Evolutionary conservation across 768 basidiomycete species (phyloP).

Genomic region (Dictyophora rubrovolvata): DNA sequence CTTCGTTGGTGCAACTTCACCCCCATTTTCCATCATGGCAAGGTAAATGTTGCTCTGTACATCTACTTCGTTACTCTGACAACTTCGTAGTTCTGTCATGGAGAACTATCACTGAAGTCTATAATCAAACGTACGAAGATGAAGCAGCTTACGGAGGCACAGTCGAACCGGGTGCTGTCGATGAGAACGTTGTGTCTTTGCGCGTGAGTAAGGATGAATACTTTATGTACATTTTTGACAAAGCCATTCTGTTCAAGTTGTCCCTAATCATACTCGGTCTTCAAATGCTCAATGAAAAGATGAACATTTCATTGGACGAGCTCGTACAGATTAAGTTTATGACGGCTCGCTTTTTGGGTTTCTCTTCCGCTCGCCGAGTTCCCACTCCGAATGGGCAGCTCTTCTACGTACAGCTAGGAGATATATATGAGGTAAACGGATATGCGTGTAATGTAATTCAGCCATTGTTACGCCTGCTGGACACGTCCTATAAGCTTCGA

Average conservation of each 20-base stretch:
- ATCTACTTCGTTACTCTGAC: background rate
- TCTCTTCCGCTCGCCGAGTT: conserved; percentile 36
- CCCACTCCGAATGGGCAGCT: conserved; percentile 38
- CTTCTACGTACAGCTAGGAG: conserved; percentile 46
- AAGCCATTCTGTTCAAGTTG: conserved; percentile 27
- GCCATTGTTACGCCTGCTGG: conserved; percentile 48
- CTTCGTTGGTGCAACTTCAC: conserved; percentile 59
- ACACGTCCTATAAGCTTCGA: conserved; percentile 42
- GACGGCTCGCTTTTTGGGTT: conserved; percentile 43
- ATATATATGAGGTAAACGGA: conserved; percentile 32
- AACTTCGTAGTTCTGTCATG: conserved; percentile 47
- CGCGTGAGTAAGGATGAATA: conserved; percentile 25
- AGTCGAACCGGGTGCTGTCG: conserved; percentile 15
- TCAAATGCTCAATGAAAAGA: conserved; percentile 57
- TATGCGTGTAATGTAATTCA: conserved; percentile 45
- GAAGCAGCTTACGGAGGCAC: conserved; percentile 8
- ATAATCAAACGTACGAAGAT: conserved; percentile 29
- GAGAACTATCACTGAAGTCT: conserved; percentile 48
- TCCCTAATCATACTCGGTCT: conserved; percentile 49
- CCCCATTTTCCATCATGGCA: conserved; percentile 60
- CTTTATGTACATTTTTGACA: background rate
- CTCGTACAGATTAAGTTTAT: conserved; percentile 51
- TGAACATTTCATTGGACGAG: conserved; percentile 38
- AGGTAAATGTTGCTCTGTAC: conserved; percentile 28
- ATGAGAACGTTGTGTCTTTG: conserved; percentile 39